Evolutionary conservation across 2,329 filamentous ascomycete species (phyloP).

Genomic region (Fusarium sp.): DNA sequence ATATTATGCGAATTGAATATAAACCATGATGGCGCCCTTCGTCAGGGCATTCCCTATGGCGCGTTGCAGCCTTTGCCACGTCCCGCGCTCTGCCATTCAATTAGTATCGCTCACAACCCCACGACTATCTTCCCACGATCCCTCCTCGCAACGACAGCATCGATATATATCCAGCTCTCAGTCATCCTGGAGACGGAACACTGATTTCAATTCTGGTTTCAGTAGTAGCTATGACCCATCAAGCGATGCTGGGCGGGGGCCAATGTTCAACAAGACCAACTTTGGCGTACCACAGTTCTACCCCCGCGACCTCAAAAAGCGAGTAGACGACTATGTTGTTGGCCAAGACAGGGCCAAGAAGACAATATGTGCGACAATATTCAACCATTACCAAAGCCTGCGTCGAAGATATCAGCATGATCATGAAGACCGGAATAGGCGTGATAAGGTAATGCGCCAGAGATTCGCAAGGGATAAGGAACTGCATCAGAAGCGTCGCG

Average conservation of each 20-base stretch:
- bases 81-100: constrained; percentile 19
- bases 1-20: constrained; percentile 43
- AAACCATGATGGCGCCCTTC: constrained; percentile 43
- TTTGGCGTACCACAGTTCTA: constrained; percentile 74
- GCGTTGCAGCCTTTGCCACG: constrained; percentile 26
- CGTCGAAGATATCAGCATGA: constrained; percentile 84
- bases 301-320: constrained; percentile 80
- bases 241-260: constrained; percentile 65
- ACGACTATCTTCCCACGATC: constrained; percentile 3
- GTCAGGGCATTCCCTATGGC: constrained; percentile 40
- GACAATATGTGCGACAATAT: constrained; percentile 90
- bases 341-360: constrained; percentile 96
- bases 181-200: constrained; percentile 55
- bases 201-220: constrained; percentile 68
- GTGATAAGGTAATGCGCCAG: constrained; percentile 77
- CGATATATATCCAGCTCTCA: constrained; percentile 44
- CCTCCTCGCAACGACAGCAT: constrained; percentile 32
- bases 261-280: constrained; percentile 68
- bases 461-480: constrained; percentile 76
- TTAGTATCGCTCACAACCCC: constrained; percentile 4
- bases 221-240: constrained; percentile 70
- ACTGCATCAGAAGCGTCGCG: constrained; percentile 63
- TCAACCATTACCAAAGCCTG: constrained; percentile 95
- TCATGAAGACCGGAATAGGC: constrained; percentile 66
- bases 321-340: constrained; percentile 95